Evolutionary conservation across 441 rosid species (phyloP).

Genomic region (Hura crepitans): DNA sequence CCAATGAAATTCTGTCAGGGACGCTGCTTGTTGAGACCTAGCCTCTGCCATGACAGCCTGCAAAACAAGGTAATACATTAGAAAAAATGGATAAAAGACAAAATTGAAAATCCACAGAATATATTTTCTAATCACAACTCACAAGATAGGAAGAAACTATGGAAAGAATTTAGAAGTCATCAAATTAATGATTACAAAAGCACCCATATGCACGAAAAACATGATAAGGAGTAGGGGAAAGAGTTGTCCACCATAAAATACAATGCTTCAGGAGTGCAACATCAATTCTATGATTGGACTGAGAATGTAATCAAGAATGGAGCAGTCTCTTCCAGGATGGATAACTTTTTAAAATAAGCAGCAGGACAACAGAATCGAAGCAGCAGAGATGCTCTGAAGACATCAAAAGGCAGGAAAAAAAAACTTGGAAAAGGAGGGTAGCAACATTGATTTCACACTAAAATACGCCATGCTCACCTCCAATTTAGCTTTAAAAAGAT

Average conservation of each 20-base stretch:
- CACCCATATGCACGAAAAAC: not conserved
- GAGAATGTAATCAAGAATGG: not conserved
- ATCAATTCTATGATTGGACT: not conserved
- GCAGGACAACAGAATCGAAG: not conserved
- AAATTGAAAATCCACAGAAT: not conserved
- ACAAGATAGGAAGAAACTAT: not conserved
- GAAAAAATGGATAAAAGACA: not conserved
- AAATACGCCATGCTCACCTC: slow-evolving; percentile 45
- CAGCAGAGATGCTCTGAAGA: not conserved
- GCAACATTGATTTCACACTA: slow-evolving; percentile 8
- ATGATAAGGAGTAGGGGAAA: not conserved
- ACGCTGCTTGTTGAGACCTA: slow-evolving; percentile 75
- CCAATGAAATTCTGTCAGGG: slow-evolving; percentile 91
- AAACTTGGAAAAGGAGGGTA: not conserved
- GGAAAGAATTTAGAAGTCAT: slow-evolving; percentile 5
- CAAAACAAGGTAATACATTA: slow-evolving; percentile 20
- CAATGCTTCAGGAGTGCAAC: not conserved
- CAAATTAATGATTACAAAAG: not conserved
- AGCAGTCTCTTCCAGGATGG: not conserved
- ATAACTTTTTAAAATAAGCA: slow-evolving; percentile 3
- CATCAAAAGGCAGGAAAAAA: not conserved
- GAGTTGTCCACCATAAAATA: not conserved
- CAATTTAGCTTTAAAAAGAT: slow-evolving; percentile 86
- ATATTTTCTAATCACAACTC: not conserved
- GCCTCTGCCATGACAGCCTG: slow-evolving; percentile 84